Base-by-base conservation (phyloP, 2,329 filamentous ascomycete species). In the Fusarium equiseti region DNA sequence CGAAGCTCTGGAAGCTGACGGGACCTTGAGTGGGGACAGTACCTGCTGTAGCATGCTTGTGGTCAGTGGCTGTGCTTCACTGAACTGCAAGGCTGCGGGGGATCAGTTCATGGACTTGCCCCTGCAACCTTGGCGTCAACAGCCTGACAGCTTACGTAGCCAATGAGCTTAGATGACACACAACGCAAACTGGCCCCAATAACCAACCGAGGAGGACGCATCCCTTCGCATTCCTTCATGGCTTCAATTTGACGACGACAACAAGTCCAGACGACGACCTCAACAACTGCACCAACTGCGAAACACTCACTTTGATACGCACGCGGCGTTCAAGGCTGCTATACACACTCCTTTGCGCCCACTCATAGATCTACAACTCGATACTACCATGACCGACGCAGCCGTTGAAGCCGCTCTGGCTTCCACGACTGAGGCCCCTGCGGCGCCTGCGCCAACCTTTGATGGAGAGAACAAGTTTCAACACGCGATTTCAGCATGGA, bases 401-500 rank as follows among this genome's bases (percentile, higher is more conserved):
- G 70, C 72, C 24, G 75, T 79, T 44, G 78, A 74, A 70, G 72
- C 77, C 60, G 77, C 76, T 45, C 66, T 76, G 57, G 73, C 71
- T 38, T 65, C 67, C 35, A 63, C 69, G 24, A 59, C 27, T 45
- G 70, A 73, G 45, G 77, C 80, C 11, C 75, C 68, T 53, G 54
- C 31, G 20, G 63, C 69, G 44, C 59, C 73, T 52, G 76, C 62
- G 29, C 72, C 77, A 26, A 75, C 75, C 11, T 76, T 78, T 18
- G 88, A 90, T 51, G 88, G 88, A 38, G 90, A 91, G 74, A 98
- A 97, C 84, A 98, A 97, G 81, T 99, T 99, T 80, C 96, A 99
- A 81, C 92, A 91, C 79, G 96, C 96, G 60, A 97, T 99, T 75
- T 93, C 94, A 70, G 93, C 95, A 79, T 99, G 96, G 96, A 91